Evolutionary conservation across 306 rosid species (phyloP).

Genomic region (Hylodesmum podocarpum): DNA sequence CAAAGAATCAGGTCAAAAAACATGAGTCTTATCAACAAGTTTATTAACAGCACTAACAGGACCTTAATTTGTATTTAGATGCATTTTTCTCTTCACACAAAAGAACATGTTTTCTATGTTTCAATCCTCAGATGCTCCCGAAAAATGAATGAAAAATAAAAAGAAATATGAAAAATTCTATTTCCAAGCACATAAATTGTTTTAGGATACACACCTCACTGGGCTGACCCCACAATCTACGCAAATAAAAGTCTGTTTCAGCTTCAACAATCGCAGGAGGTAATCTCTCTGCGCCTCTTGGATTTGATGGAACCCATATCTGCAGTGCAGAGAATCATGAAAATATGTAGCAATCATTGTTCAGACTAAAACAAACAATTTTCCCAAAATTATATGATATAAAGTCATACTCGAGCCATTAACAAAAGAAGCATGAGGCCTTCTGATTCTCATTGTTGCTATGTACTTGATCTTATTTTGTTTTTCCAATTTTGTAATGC

Average conservation of each 20-base stretch:
- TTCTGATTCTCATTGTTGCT: slow-evolving; percentile 7
- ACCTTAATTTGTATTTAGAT: neutral
- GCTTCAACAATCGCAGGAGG: slow-evolving; percentile 82
- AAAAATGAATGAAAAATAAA: neutral
- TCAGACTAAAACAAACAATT: neutral
- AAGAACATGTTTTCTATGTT: slow-evolving; percentile 13
- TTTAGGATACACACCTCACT: slow-evolving; percentile 66
- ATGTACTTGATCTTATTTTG: slow-evolving; percentile 2
- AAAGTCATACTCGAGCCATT: slow-evolving; percentile 1
- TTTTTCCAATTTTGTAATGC: slow-evolving; percentile 7
- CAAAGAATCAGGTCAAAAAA: slow-evolving; percentile 12
- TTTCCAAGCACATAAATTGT: neutral
- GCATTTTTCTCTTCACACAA: neutral
- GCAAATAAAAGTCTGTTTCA: slow-evolving; percentile 78
- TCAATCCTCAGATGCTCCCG: neutral
- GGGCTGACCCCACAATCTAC: slow-evolving; percentile 96
- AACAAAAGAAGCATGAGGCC: slow-evolving; percentile 5
- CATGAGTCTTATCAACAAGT: neutral
- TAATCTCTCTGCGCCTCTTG: slow-evolving; percentile 91
- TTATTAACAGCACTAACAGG: neutral
- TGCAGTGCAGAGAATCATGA: slow-evolving; percentile 50
- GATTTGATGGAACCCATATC: slow-evolving; percentile 97
- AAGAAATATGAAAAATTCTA: neutral
- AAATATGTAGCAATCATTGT: slow-evolving; percentile 18
- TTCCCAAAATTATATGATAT: slow-evolving; percentile 10